Percentiles rank a stretch among this genome's conserved stretches.
These are phyloP conservation scores for Rhynchosporium agropyri DNA, from an alignment of 2,329 filamentous ascomycete genomes.

Conservation along the genomic window DNA sequence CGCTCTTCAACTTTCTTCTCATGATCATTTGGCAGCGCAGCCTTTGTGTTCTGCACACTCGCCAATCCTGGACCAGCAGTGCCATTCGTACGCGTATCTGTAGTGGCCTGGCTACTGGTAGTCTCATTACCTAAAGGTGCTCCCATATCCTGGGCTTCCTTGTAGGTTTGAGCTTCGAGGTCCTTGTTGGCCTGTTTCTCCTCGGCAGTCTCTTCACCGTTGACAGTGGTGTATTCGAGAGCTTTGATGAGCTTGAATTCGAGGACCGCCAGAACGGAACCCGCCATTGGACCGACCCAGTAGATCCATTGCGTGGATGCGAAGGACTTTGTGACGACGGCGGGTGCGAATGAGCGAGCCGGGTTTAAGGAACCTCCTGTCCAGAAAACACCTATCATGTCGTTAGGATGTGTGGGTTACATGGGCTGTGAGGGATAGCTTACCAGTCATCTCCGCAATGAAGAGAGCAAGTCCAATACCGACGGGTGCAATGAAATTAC, in stretches of 20 bases:
- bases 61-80: constrained; percentile 1
- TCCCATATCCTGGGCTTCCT: neutral
- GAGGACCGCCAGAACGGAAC: constrained; percentile 15
- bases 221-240: constrained; percentile 17
- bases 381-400: constrained; percentile 47
- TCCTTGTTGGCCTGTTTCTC: neutral
- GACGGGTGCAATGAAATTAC: constrained; percentile 52
- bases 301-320: constrained; percentile 53
- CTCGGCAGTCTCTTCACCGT: constrained; percentile 10
- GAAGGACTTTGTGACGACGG: constrained; percentile 48
- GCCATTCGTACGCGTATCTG: neutral
- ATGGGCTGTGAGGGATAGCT: neutral
- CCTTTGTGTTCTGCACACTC: constrained; percentile 8
- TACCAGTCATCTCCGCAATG: constrained; percentile 39
- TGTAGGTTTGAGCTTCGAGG: neutral
- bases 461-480: constrained; percentile 52
- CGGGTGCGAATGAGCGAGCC: constrained; percentile 51
- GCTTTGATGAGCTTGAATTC: constrained; percentile 20
- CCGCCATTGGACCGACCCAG: constrained; percentile 44
- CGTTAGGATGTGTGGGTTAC: neutral
- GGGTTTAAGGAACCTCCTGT: constrained; percentile 53
- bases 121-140: neutral
- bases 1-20: neutral
- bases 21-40: neutral
- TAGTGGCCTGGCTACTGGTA: constrained; percentile 1